Base-by-base conservation (phyloP, 2,329 filamentous ascomycete species). In the Colletotrichum limetticola region DNA sequence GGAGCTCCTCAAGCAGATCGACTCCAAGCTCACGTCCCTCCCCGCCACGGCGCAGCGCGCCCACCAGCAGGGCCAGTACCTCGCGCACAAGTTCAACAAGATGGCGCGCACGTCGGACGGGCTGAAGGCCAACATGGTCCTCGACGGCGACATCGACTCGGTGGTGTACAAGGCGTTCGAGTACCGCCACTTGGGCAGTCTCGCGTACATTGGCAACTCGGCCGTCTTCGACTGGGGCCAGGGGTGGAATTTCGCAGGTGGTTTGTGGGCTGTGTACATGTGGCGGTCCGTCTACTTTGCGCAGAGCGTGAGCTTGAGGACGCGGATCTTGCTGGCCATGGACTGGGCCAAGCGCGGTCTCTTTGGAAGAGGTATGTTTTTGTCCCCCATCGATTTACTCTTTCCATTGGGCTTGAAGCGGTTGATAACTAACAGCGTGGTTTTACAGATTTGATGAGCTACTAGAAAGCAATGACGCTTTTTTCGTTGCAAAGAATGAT, bases 211-310 rank as follows among this genome's bases (percentile, higher is more conserved):
- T 76, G 97, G 97, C 57, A 99, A 99, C 82, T 95, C 95, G 8
- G 97, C 97, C 5, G 92, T 99, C 53, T 99, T 99, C 78, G 97
- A 99, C 80, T 90, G 97, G 66, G 91, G 91, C 8, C 90, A 92
- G 56, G 95, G 95, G 0, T 89, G 93, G 86, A 95, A 88, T 77
- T 84, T 97, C 70, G 91, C 91, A 1, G 97, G 97, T 63, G 97
- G 97, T 0, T 83, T 99, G 58, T 89, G 97, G 88, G 97, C 95
- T 0, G 96, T 98, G 61, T 99, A 99, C 82, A 90, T 98, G 42
- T 99, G 97, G 97, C 88, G 97, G 74, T 95, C 94, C 76, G 93
- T 98, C 16, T 99, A 99, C 84, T 99, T 99, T 85, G 95, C 97
- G 14, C 95, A 99, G 87, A 98, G 95, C 79, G 97, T 99, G 60